Percentiles rank a stretch among this genome's conserved stretches.
Evolutionary conservation across 768 basidiomycete species (phyloP).

Genomic region (Hygrophorus pudorinus): DNA sequence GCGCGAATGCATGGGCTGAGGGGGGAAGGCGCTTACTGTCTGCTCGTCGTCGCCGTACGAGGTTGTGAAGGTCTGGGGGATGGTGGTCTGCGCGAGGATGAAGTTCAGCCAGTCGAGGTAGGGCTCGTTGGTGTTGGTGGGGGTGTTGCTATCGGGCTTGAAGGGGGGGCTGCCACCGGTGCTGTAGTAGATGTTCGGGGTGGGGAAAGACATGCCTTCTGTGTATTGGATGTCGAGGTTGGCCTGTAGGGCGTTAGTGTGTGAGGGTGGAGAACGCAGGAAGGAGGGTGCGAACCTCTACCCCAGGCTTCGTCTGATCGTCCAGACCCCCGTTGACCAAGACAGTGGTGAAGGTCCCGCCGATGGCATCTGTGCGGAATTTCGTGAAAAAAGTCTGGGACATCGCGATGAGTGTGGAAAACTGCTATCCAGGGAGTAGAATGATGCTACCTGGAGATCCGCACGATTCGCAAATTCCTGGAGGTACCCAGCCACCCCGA

Average conservation of each 20-base stretch:
- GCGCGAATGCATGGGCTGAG: too few relatives aligned
- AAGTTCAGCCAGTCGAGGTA: slow-evolving; percentile 36
- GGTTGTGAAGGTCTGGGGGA: slow-evolving; percentile 40
- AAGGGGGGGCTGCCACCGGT: slow-evolving; percentile 38
- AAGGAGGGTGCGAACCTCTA: slow-evolving; percentile 11
- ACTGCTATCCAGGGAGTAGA: too few relatives aligned
- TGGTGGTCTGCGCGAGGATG: slow-evolving; percentile 23
- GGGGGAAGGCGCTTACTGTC: too few relatives aligned
- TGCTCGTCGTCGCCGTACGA: slow-evolving; percentile 51
- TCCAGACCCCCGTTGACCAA: slow-evolving; percentile 29
- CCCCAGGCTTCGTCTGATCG: slow-evolving; percentile 27
- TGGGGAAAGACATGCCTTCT: slow-evolving; percentile 31
- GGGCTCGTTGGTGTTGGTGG: slow-evolving; percentile 37
- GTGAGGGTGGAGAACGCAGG: background rate
- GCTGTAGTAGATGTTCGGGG: slow-evolving; percentile 33
- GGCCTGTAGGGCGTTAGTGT: slow-evolving; percentile 26
- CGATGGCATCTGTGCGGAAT: slow-evolving; percentile 23
- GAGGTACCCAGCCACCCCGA: slow-evolving; percentile 33
- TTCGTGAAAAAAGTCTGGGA: slow-evolving; percentile 25
- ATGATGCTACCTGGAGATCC: slow-evolving; percentile 24
- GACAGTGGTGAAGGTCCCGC: slow-evolving; percentile 23
- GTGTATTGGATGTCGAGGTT: slow-evolving; percentile 44
- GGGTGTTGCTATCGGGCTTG: slow-evolving; percentile 26
- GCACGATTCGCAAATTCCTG: slow-evolving; percentile 32
- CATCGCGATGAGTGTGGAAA: too few relatives aligned